Evolutionary conservation across 1,284 basidiomycete genomes (phyloP).

Genomic region (Rugiboletus extremiorientalis): DNA sequence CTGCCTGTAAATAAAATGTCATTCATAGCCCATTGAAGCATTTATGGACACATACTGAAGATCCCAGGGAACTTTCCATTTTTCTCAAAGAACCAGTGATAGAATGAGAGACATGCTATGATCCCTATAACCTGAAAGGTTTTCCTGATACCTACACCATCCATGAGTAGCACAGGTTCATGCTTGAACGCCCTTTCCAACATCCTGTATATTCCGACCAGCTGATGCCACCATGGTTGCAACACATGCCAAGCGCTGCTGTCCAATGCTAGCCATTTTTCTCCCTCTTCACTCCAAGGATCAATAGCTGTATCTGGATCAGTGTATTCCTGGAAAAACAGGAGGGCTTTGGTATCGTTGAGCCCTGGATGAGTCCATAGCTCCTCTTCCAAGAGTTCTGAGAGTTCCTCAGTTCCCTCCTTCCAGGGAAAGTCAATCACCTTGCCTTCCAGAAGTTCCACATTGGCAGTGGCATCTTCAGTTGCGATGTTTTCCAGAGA

Average conservation of each 20-base stretch:
- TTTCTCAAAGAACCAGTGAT: not conserved
- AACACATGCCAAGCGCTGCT: not conserved
- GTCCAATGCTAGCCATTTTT: not conserved
- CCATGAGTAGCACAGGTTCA: slow-evolving; percentile 12
- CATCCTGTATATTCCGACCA: slow-evolving; percentile 9
- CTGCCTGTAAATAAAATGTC: not conserved
- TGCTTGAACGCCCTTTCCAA: not conserved
- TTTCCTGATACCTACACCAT: slow-evolving; percentile 15
- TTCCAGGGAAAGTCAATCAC: not conserved
- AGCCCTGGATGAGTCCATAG: not conserved
- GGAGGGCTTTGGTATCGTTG: not conserved
- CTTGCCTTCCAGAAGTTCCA: not conserved
- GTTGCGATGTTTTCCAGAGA: not conserved
- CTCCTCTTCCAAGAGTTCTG: not conserved
- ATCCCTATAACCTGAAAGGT: slow-evolving; percentile 10
- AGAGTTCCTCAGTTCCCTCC: not conserved
- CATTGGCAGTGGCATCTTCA: not conserved
- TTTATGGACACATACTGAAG: not conserved
- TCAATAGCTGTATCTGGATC: not conserved
- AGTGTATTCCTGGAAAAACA: not conserved
- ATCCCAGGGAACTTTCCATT: not conserved
- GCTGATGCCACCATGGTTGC: slow-evolving; percentile 13
- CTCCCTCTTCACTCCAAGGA: not conserved
- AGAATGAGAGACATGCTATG: not conserved
- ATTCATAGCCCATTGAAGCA: not conserved